These are phyloP conservation scores for Lachnellula hyalina DNA, from an alignment of 2,329 filamentous ascomycete species.

Conservation along the genomic window DNA sequence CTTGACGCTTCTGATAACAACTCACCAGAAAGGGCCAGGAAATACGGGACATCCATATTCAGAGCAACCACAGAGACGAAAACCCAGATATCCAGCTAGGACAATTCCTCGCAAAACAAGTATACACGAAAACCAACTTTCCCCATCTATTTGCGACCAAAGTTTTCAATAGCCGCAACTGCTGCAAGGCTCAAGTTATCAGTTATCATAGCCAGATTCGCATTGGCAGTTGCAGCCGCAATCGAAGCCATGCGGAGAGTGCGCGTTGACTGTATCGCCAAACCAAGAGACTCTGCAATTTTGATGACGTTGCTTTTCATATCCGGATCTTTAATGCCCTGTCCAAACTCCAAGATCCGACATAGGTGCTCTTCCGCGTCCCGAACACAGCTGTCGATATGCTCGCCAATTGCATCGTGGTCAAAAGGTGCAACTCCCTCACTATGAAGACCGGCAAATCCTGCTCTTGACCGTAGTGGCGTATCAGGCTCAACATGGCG, in stretches of 20 bases:
- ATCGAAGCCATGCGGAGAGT: background rate
- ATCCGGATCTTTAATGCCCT: background rate
- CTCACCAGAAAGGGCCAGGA: background rate
- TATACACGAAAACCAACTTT: background rate
- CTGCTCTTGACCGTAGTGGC: background rate
- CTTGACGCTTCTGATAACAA: background rate
- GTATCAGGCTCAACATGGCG: background rate
- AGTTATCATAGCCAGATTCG: background rate
- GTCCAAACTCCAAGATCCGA: background rate
- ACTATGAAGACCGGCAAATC: background rate
- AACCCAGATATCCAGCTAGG: background rate
- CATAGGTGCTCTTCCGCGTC: background rate
- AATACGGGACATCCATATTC: background rate
- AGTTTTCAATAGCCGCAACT: background rate
- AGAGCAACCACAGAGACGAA: background rate
- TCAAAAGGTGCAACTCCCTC: background rate
- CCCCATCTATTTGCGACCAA: background rate
- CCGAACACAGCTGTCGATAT: background rate
- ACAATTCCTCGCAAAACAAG: background rate
- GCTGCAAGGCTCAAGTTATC: background rate
- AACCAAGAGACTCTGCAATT: constrained; percentile 2
- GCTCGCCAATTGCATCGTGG: background rate
- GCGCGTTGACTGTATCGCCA: background rate
- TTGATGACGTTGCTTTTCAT: background rate
- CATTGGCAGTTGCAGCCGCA: background rate